Percentiles rank a stretch among this genome's conserved stretches.
Conservation (phyloP, 106 monocot genomes). For the Vanilla planifolia region DNA sequence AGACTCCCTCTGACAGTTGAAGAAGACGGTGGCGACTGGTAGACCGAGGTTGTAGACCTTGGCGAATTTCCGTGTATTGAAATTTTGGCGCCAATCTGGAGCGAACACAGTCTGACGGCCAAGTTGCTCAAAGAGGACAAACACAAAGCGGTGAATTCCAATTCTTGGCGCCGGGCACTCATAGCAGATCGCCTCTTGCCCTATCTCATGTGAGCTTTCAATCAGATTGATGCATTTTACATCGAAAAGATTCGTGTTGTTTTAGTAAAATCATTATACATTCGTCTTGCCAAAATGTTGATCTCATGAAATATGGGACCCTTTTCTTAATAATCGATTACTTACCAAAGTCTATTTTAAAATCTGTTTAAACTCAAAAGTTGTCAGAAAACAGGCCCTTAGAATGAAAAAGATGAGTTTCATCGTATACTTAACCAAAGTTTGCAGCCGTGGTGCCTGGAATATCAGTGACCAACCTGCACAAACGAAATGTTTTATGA, state of each 20-base stretch:
- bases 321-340: neutral
- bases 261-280: neutral
- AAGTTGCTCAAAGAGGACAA: constrained; percentile 69
- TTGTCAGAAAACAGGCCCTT: no score
- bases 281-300: neutral
- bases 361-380: no score
- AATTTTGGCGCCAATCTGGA: constrained; percentile 58
- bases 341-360: neutral
- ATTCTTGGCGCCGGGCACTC: constrained; percentile 59
- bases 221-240: no score
- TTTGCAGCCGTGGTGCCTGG: constrained; percentile 60
- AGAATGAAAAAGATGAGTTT: no score
- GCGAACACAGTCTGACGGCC: constrained; percentile 45
- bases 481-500: neutral
- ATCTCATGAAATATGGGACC: neutral
- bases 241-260: neutral
- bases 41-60: constrained; percentile 43
- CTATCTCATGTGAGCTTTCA: no score
- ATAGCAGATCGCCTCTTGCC: constrained; percentile 63
- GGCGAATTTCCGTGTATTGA: constrained; percentile 39
- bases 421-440: constrained; percentile 46
- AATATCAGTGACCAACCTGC: constrained; percentile 88
- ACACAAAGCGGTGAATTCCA: constrained; percentile 75
- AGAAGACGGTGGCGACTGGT: constrained; percentile 48
- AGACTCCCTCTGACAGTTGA: constrained; percentile 52